Conservation (phyloP, 2,329 filamentous ascomycete genomes). For the Diaporthe eres region DNA sequence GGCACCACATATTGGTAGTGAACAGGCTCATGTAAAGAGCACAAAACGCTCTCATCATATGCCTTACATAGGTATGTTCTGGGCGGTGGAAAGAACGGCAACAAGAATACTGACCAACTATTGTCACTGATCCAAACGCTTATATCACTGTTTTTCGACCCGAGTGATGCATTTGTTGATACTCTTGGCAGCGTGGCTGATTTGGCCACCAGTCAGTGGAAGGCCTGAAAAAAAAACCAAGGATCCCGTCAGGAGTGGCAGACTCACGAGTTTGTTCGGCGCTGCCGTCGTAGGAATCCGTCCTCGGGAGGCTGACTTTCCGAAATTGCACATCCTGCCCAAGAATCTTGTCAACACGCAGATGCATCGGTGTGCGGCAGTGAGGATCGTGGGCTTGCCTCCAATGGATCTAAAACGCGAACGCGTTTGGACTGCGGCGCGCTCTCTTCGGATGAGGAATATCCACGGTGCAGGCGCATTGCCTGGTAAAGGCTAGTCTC, state of each 20-base stretch:
- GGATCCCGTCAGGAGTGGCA: neutral
- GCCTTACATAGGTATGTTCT: neutral
- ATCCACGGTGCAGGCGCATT: slow-evolving; percentile 20
- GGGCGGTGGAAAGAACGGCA: neutral
- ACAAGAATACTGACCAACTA: slow-evolving; percentile 28
- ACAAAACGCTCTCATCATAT: neutral
- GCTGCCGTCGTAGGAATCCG: slow-evolving; percentile 37
- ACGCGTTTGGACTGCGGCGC: neutral
- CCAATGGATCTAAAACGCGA: slow-evolving; percentile 16
- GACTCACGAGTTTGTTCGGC: slow-evolving; percentile 35
- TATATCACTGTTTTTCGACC: slow-evolving; percentile 16
- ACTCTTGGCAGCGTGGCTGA: slow-evolving; percentile 6
- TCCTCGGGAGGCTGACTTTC: slow-evolving; percentile 30
- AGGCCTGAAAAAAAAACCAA: neutral
- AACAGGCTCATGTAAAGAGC: no score
- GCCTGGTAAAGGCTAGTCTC: slow-evolving; percentile 21
- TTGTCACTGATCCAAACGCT: slow-evolving; percentile 32
- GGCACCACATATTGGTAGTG: no score
- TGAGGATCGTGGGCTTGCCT: neutral
- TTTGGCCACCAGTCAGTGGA: neutral
- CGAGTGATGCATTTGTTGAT: slow-evolving; percentile 10
- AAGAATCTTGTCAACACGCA: neutral
- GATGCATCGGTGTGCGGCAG: neutral
- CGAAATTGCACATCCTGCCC: slow-evolving; percentile 29
- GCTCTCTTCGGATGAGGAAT: slow-evolving; percentile 3